Base-by-base conservation (phyloP, 805 yeast genomes). In the Kodamaea neixiangensis region DNA sequence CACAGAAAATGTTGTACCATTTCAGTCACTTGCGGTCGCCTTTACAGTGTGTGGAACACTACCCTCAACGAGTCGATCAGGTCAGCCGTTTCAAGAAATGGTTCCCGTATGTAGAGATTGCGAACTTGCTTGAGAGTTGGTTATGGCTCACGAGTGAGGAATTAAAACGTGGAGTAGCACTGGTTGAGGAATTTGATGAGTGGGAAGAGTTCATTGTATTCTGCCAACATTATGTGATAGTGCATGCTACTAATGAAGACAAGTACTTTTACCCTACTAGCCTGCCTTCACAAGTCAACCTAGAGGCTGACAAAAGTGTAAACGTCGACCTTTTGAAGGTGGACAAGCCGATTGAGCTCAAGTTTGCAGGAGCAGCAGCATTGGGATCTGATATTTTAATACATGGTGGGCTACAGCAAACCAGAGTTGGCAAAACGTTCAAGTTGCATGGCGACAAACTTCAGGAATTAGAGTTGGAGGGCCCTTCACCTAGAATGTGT, bases 191-290 rank as follows among this genome's bases (percentile, higher is more conserved):
- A 2, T 89, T 88, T 65, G 96, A 89, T 64, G 96, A 89, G 67
- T 80, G 88, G 81, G 96, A 88, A 67, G 96, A 88, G 65, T 87
- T 88, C 55, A 76, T 83, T 22, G 61, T 86, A 11, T 88, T 86
- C 60, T 81, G 89, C 51, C 93, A 87, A 58, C 94, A 88, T 63
- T 89, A 88, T 60, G 71, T 83, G 34, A 72, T 86, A 37, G 71
- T 85, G 2, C 91, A 86, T 65, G 89, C 89, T 10, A 75, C 84
- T 0, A 81, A 79, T 56, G 57, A 58, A 13, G 46, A 43, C 7
- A 41, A 45, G 6, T 33, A 13, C 20, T 13, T 40, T 18, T 39
- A 39, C 33, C 41, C 42, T 9, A 10, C 22, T 25, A 39, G 34
- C 5, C n/a, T 11, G 22, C 2, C 33, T 11, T 18, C 22, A 4